Base-by-base conservation (phyloP, 2,329 filamentous ascomycete species). In the Diplodia mutila region DNA sequence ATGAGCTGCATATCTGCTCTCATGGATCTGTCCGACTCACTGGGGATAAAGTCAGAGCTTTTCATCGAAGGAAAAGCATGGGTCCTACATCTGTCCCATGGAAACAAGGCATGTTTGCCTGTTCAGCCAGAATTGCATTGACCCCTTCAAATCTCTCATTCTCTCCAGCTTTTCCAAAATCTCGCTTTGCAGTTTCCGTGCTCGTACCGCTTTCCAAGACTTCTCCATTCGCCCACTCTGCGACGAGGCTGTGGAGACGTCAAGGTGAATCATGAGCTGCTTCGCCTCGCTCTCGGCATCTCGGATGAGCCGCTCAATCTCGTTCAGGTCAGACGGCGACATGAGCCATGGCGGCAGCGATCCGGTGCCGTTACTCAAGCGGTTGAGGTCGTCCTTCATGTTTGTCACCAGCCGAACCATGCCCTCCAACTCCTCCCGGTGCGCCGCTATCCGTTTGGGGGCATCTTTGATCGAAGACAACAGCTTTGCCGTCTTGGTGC, bases 61-160 rank as follows among this genome's bases (percentile, higher is more conserved):
- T 1, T 18, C 18, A 3, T 6, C 2, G 0, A 7, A 42, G 16
- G 18, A 5, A 18, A 0, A 0, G 39, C 18, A 1, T 18, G 2
- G 29, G 29, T 39, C 39, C 8, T 42, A 42, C 39, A 42, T 0
- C 5, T 42, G 39, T 16, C 39, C 39, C 3, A 16, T 18, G 1
- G 39, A 18, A 16, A 42, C 18, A 16, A 42, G 39, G 1, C 18
- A 42, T 16, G 39, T 42, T 16, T 42, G 39, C 16, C 39, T 2
- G 39, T 42, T 42, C 6, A 42, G 18, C 39, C 39, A 42, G 18
- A 42, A 8, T 18, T 42, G 39, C 16, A 42, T 42, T 18, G 39
- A 42, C 2, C 16, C 6, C 18, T 18, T 42, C 5, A 42, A 8
- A 5, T 8, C 8, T 18, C 0, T 18, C 18, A 42, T n/a, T 8